Base-by-base conservation (phyloP, 2,329 filamentous ascomycete species). In the Thelonectria discophora region DNA sequence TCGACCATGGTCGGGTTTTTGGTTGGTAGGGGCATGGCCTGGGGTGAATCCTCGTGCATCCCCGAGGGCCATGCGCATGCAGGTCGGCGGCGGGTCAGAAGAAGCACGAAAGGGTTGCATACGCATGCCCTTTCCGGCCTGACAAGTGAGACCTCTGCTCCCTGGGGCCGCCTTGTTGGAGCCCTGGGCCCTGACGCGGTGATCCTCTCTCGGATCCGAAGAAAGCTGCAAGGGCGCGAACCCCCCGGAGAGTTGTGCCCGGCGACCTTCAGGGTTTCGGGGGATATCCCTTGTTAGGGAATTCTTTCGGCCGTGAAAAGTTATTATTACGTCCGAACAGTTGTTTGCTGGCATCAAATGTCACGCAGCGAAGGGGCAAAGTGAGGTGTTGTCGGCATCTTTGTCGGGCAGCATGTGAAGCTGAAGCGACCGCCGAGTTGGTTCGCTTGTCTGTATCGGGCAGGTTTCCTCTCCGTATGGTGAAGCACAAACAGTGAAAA, bases 51-150 rank as follows among this genome's bases (percentile, higher is more conserved):
- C 10, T 34, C 32, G 10, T 34, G 6, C 32, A 34, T 13, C 10
- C 32, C 32, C 32, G 32, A 34, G 12, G 32, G 32, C 32, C 32
- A 34, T 34, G 30, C 30, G 13, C 32, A 27, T 47, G 20, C 45
- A 27, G 45, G 53, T 52, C 57, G 57, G 51, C 37, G 51, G 57
- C 53, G 43, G 53, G n/a, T 45, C 42, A 20, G n/a, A 20, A 45
- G 18, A 45, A 45, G 42, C 57, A 60, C 45, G 57, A 60, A 55
- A 60, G 34, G 50, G 57, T 32, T 58, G 55, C 55, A 58, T 52
- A 24, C 47, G 55, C 47, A 58, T 58, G 55, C 40, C 37, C 32
- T 34, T 34, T 34, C 32, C 32, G 32, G 32, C 32, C 12, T 34
- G 32, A 11, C 32, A 34, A 34, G 32, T 34, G 7, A 7, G 24